phyloP scores from a whole-genome alignment of 495 filamentous ascomycete species.

The Trichoderma asperelloides region DNA sequence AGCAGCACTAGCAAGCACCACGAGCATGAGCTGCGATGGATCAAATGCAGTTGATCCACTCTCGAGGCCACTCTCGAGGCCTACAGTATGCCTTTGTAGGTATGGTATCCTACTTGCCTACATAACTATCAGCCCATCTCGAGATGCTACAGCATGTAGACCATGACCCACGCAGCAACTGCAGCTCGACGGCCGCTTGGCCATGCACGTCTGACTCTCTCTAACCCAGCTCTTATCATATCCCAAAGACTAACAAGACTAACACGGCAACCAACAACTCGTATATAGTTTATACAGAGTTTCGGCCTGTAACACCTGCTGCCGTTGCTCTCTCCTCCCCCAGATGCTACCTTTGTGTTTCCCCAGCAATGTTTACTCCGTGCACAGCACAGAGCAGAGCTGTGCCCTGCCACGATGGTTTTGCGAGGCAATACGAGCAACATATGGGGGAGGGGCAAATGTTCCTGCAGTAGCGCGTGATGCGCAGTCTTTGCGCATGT shows the following conservation, averaged over 20 bases:
- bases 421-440: neutral
- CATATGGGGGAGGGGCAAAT: neutral
- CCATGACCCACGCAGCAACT: neutral
- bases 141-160: neutral
- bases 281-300: too few species aligned
- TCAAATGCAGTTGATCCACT: too few species aligned
- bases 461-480: constrained; percentile 6
- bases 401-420: neutral
- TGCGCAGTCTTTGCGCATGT: neutral
- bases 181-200: neutral
- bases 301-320: too few species aligned
- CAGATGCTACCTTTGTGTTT: too few species aligned
- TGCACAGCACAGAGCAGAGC: neutral
- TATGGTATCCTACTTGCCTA: too few species aligned
- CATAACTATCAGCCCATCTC: neutral
- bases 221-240: neutral
- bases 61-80: too few species aligned
- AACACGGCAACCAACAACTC: too few species aligned
- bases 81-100: too few species aligned
- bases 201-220: neutral
- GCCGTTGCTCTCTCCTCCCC: too few species aligned
- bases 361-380: too few species aligned
- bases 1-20: too few species aligned
- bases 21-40: too few species aligned
- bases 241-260: neutral